Percentiles rank a stretch among this genome's conserved stretches.
Evolutionary conservation across 495 filamentous ascomycete species (phyloP).

Genomic region (Cladorrhinum samala): DNA sequence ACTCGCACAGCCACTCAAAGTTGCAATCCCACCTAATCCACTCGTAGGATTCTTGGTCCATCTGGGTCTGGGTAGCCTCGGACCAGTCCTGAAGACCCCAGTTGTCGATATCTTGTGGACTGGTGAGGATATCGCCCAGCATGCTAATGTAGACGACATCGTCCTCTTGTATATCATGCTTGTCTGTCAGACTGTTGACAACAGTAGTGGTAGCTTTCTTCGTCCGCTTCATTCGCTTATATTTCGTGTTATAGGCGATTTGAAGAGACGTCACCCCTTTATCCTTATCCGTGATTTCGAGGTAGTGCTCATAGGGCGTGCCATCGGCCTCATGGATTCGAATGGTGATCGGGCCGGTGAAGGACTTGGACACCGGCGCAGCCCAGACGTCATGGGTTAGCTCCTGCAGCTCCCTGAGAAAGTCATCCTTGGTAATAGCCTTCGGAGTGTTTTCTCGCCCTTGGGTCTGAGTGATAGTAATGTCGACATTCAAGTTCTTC

Average conservation of each 20-base stretch:
- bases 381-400: slow-evolving; percentile 63
- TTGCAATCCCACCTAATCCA: slow-evolving; percentile 98
- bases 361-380: slow-evolving; percentile 64
- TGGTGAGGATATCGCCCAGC: slow-evolving; percentile 83
- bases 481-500: slow-evolving; percentile 92
- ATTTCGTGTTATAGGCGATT: slow-evolving; percentile 98
- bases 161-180: slow-evolving; percentile 75
- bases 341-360: slow-evolving; percentile 94
- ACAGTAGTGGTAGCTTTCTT: slow-evolving; percentile 74
- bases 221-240: slow-evolving; percentile 92
- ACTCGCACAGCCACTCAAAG: slow-evolving; percentile 92
- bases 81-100: slow-evolving; percentile 89
- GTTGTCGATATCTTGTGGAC: slow-evolving; percentile 68
- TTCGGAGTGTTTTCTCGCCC: slow-evolving; percentile 30
- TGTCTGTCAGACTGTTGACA: slow-evolving; percentile 42
- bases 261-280: slow-evolving; percentile 62
- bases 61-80: slow-evolving; percentile 73
- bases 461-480: slow-evolving; percentile 82
- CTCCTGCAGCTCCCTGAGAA: slow-evolving; percentile 79
- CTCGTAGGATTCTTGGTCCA: slow-evolving; percentile 95
- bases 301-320: slow-evolving; percentile 96
- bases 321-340: slow-evolving; percentile 98
- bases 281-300: slow-evolving; percentile 80
- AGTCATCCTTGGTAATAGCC: slow-evolving; percentile 55
- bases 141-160: slow-evolving; percentile 93